phyloP scores from a whole-genome alignment of 495 filamentous ascomycete species.

The Annulohypoxylon moriforme region DNA sequence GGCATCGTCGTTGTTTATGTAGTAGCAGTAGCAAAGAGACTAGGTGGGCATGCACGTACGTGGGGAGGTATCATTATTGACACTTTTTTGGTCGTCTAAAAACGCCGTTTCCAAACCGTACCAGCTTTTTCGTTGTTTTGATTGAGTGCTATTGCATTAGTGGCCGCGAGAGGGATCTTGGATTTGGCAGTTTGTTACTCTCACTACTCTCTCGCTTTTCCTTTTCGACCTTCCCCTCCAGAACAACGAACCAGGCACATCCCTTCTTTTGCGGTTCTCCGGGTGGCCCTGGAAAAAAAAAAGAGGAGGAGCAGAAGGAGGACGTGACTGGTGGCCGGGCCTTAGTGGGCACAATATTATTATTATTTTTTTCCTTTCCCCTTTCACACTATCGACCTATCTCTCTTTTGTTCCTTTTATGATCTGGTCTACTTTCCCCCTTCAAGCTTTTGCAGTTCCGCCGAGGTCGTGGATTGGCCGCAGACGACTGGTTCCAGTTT shows the following conservation, averaged over 20 bases:
- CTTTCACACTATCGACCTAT: constrained; percentile 19
- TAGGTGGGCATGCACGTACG: constrained; percentile 54
- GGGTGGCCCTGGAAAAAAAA: constrained; percentile 21
- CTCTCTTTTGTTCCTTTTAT: constrained; percentile 19
- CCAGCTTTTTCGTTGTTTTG: constrained; percentile 47
- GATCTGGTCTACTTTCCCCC: constrained; percentile 12
- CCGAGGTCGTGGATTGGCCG: constrained; percentile 56
- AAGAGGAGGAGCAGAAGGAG: constrained; percentile 12
- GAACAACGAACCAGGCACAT: constrained; percentile 54
- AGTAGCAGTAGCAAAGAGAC: constrained; percentile 36
- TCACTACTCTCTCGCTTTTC: constrained; percentile 22
- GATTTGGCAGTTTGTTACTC: constrained; percentile 48
- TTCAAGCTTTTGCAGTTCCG: constrained; percentile 40
- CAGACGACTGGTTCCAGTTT: constrained; percentile 52
- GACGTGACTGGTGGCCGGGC: constrained; percentile 50
- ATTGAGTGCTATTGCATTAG: constrained; percentile 64
- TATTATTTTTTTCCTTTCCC: not conserved
- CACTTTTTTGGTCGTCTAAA: constrained; percentile 47
- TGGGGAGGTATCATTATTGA: constrained; percentile 53
- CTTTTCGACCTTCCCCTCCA: constrained; percentile 41
- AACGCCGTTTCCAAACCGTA: constrained; percentile 45
- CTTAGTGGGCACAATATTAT: constrained; percentile 34
- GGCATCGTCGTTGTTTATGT: constrained; percentile 39
- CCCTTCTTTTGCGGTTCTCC: constrained; percentile 48
- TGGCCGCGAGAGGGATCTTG: constrained; percentile 61